Conservation (phyloP, 148 eudicot genomes). For the Heliamphora exappendiculata region DNA sequence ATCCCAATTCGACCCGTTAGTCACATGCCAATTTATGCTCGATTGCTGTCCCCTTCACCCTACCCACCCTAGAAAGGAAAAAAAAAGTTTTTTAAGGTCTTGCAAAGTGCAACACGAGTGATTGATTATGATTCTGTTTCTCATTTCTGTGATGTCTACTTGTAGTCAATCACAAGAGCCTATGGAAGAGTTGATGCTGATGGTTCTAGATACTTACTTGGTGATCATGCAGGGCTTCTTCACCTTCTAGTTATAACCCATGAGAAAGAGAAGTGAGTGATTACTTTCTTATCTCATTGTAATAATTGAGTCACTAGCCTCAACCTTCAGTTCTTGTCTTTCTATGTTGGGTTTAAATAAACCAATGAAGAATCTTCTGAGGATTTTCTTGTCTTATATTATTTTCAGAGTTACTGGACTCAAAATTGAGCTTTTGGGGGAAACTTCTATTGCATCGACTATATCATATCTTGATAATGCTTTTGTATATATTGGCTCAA, state of each 20-base stretch:
- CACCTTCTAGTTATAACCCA: constrained; percentile 95
- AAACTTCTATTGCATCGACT: constrained; percentile 89
- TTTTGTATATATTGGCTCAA: constrained; percentile 86
- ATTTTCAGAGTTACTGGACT: constrained; percentile 86
- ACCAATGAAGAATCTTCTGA: not conserved
- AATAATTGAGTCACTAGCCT: not conserved
- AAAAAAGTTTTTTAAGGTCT: not conserved
- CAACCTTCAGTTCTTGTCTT: not conserved
- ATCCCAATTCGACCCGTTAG: constrained; percentile 90
- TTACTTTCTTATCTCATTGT: constrained; percentile 4
- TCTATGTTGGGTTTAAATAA: not conserved
- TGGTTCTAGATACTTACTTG: constrained; percentile 93
- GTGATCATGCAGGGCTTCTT: constrained; percentile 92
- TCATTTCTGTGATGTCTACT: not conserved
- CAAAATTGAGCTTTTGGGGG: constrained; percentile 94
- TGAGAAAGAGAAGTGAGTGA: constrained; percentile 82
- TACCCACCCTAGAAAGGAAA: not conserved
- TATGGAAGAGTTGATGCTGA: constrained; percentile 98
- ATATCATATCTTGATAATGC: constrained; percentile 96
- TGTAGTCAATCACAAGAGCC: constrained; percentile 84
- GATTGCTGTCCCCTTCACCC: not conserved
- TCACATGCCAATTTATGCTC: constrained; percentile 11
- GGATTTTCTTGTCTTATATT: constrained; percentile 1
- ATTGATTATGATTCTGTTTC: not conserved
- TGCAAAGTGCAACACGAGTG: constrained; percentile 11